Evolutionary conservation across 331 rosid species (phyloP), one percentile per base, ranked within the genome.

Genomic region (Pyrus hybrid): DNA sequence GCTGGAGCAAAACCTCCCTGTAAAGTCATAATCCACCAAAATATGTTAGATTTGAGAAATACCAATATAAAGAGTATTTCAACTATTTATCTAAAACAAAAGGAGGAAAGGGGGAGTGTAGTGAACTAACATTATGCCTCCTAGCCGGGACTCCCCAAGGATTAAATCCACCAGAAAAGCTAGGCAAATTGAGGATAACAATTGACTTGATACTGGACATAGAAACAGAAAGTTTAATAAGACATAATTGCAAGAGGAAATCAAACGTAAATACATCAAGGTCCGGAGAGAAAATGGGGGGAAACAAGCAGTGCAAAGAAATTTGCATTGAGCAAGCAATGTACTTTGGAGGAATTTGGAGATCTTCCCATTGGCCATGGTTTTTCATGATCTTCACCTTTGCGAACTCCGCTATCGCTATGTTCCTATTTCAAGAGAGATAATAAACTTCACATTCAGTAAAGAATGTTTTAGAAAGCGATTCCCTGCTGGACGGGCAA

Each of bases 121-220:
- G 68, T 62, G 62, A 77, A 82, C 80, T 53, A 67, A 95, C 99
- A 67, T 90, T 89, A 30, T 35, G 63, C 79, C 73, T 84, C 33
- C 26, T 73, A 79, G 63, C 77, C 2, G 99, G 99, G 35, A 89
- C 88, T 63, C 99, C 99, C 99, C 99, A 95, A 45, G 99, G 99
- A 70, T 89, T 95, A 56, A 95, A 73, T 80, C 99, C 99, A 25
- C 99, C 97, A 65, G 99, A 92, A 87, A 95, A 95, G 86, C 99
- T 95, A 60, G 97, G 99, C 87, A 95, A 86, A 83, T 95, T 92
- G 68, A 95, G 96, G 82, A 97, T 92, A 69, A 95, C 79, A 71
- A 95, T 88, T 74, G 99, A 95, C 86, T 96, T 86, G 77, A 92
- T 90, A 78, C 97, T 95, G 93, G 23, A 76, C 45, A 73, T 66